Percentiles rank a stretch among this genome's conserved stretches.
These are phyloP conservation scores for Kwoniella sp. DNA, from an alignment of 768 basidiomycete species.

Conservation along the genomic window DNA sequence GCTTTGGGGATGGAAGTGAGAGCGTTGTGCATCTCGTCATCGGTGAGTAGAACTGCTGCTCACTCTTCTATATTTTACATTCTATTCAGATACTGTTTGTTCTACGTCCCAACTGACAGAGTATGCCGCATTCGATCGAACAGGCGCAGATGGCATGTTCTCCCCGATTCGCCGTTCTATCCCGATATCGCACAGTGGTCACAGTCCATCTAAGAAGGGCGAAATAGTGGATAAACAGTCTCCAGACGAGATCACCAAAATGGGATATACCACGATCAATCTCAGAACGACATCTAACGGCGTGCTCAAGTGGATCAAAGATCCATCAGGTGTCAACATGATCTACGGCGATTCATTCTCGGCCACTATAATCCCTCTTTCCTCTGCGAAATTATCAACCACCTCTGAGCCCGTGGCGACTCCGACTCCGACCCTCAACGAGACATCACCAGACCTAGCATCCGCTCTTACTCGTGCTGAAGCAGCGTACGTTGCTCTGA, in stretches of 20 bases:
- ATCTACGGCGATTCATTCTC: slow-evolving; percentile 26
- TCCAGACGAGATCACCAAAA: neutral
- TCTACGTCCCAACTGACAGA: too few species aligned
- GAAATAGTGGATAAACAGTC: neutral
- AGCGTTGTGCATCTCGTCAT: slow-evolving; percentile 22
- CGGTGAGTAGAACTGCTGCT: slow-evolving; percentile 26
- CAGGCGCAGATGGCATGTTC: slow-evolving; percentile 39
- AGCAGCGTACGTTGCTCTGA: slow-evolving; percentile 24
- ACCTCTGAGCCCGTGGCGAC: too few species aligned
- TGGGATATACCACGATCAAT: slow-evolving; percentile 20
- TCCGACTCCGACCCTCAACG: too few species aligned
- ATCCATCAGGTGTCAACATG: slow-evolving; percentile 25
- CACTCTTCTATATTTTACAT: too few species aligned
- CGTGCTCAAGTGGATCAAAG: slow-evolving; percentile 8
- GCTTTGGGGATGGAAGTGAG: slow-evolving; percentile 5
- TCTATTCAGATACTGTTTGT: too few species aligned
- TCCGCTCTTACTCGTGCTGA: too few species aligned
- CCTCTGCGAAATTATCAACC: too few species aligned
- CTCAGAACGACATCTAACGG: slow-evolving; percentile 5
- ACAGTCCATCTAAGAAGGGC: neutral
- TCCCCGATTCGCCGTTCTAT: slow-evolving; percentile 6
- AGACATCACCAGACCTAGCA: too few species aligned
- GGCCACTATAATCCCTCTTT: slow-evolving; percentile 22
- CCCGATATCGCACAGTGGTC: neutral
- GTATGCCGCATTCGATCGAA: too few species aligned